A percentile compares a stretch with the other conserved stretches of the same genome.
These are phyloP conservation scores for Xylaria longipes DNA, from an alignment of 495 filamentous ascomycete genomes.

Conservation along the genomic window DNA sequence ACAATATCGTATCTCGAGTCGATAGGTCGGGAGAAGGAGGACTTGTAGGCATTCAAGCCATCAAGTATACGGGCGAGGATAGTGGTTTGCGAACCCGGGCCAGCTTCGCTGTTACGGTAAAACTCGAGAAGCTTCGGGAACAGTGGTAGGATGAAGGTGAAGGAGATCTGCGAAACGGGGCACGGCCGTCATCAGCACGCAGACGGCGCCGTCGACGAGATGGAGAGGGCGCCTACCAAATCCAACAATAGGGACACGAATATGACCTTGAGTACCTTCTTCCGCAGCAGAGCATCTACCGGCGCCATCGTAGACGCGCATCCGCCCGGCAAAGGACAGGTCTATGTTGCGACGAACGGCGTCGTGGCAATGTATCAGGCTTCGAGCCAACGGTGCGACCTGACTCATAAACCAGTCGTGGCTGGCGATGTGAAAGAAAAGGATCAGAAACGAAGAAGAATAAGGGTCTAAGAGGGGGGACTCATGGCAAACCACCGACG, in stretches of 20 bases:
- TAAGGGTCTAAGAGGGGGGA: not conserved
- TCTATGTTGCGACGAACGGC: not conserved
- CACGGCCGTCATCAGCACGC: constrained; percentile 29
- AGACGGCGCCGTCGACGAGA: constrained; percentile 31
- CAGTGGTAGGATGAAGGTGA: constrained; percentile 96
- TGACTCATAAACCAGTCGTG: not conserved
- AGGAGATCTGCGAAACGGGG: constrained; percentile 48
- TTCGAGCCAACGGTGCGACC: not conserved
- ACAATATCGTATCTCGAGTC: constrained; percentile 97
- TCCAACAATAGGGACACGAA: constrained; percentile 62
- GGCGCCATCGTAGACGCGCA: constrained; percentile 43
- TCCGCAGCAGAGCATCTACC: constrained; percentile 63
- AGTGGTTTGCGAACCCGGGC: constrained; percentile 61
- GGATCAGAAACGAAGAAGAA: not conserved
- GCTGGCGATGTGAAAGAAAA: not conserved
- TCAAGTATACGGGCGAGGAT: constrained; percentile 78
- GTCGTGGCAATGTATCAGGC: not conserved
- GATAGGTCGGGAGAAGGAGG: constrained; percentile 89
- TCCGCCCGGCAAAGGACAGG: not conserved
- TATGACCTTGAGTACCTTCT: constrained; percentile 81
- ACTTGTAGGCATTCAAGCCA: constrained; percentile 94
- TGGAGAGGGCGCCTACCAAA: constrained; percentile 45
- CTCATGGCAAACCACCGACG: not conserved
- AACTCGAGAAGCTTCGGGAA: constrained; percentile 94
- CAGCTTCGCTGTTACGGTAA: constrained; percentile 77